Evolutionary conservation across 1,284 basidiomycete species (phyloP).

Genomic region (Puccinia novopanici): DNA sequence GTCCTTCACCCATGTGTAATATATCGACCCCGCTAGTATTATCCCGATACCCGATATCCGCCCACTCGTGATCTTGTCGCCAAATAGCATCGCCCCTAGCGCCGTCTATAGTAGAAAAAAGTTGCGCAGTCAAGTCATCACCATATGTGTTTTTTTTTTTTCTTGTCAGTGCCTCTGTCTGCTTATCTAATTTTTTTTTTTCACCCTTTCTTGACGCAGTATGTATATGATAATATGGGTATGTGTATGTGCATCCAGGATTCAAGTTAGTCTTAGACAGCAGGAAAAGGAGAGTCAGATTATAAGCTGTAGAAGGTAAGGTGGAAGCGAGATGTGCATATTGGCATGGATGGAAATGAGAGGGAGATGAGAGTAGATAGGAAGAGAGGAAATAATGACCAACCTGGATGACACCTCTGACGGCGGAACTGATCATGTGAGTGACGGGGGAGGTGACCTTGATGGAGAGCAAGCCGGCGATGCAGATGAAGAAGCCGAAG

Average conservation of each 20-base stretch:
- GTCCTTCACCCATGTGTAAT: constrained; percentile 83
- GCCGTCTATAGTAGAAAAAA: constrained; percentile 64
- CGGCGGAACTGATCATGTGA: constrained; percentile 85
- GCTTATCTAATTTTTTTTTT: not conserved
- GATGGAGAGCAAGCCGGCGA: constrained; percentile 82
- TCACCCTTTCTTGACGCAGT: not conserved
- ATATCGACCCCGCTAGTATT: constrained; percentile 76
- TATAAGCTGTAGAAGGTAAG: not conserved
- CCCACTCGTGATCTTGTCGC: constrained; percentile 72
- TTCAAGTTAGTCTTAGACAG: not conserved
- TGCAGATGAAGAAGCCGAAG: constrained; percentile 82
- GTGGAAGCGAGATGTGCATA: not conserved
- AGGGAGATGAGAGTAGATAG: not conserved
- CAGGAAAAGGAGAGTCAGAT: constrained; percentile 14
- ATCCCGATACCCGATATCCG: constrained; percentile 74
- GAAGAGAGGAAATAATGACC: not conserved
- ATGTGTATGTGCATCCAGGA: not conserved
- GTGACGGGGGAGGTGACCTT: constrained; percentile 89
- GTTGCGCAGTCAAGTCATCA: constrained; percentile 64
- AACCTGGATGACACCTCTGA: constrained; percentile 61
- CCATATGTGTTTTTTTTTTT: not conserved
- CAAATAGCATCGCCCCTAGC: constrained; percentile 73
- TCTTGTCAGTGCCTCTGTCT: not conserved
- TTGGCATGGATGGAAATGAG: not conserved
- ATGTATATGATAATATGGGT: not conserved